Evolutionary conservation across 2,329 filamentous ascomycete genomes (phyloP).

Genomic region (Penicillium occitanis): DNA sequence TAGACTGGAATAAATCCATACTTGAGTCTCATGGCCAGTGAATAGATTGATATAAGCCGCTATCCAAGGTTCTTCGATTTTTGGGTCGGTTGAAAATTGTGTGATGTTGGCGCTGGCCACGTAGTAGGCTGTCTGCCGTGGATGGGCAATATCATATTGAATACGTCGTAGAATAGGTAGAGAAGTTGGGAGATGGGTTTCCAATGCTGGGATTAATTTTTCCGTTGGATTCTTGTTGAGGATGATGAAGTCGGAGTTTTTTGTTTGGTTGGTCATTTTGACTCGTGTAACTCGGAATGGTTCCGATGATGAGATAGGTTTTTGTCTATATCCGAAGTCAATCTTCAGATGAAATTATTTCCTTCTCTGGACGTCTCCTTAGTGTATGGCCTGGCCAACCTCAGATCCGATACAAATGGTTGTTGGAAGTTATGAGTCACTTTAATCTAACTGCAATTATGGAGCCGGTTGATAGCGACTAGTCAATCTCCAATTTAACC

Average conservation of each 20-base stretch:
- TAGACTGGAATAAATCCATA: slow-evolving; percentile 43
- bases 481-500: background rate
- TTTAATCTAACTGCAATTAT: background rate
- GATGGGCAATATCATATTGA: slow-evolving; percentile 37
- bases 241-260: slow-evolving; percentile 5
- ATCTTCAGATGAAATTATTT: too few relatives aligned
- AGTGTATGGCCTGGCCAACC: background rate
- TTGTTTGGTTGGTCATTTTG: background rate
- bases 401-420: background rate
- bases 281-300: background rate
- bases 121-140: slow-evolving; percentile 34
- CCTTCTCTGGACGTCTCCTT: background rate
- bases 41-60: slow-evolving; percentile 43
- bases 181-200: slow-evolving; percentile 39
- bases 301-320: background rate
- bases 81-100: background rate
- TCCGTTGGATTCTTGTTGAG: slow-evolving; percentile 17
- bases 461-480: background rate
- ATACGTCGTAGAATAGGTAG: slow-evolving; percentile 40
- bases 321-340: background rate
- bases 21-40: slow-evolving; percentile 42
- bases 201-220: slow-evolving; percentile 31
- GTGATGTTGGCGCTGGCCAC: slow-evolving; percentile 30
- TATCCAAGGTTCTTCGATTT: slow-evolving; percentile 36
- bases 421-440: background rate